phyloP scores from a whole-genome alignment of 2,329 filamentous ascomycete species.

The Cladosporium sp. region DNA sequence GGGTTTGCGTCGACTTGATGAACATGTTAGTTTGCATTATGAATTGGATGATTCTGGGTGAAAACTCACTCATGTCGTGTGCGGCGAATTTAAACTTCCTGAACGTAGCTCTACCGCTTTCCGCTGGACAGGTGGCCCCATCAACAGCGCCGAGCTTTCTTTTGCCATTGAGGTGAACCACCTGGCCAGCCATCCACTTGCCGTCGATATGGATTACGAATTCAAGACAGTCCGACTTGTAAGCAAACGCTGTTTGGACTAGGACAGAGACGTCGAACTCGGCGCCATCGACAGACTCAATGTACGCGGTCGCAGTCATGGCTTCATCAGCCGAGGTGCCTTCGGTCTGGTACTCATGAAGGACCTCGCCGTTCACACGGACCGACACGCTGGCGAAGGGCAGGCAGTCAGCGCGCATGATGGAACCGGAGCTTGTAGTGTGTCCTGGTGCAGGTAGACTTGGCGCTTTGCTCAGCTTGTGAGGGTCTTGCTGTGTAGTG shows the following conservation, averaged over 20 bases:
- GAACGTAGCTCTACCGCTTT: neutral
- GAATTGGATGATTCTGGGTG: too few relatives aligned
- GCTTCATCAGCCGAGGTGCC: slow-evolving; percentile 13
- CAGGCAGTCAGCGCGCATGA: slow-evolving; percentile 1
- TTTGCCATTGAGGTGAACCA: too few relatives aligned
- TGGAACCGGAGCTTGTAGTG: neutral
- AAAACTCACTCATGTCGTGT: slow-evolving; percentile 18
- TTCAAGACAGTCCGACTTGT: slow-evolving; percentile 9
- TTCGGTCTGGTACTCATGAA: slow-evolving; percentile 18
- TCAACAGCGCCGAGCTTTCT: neutral
- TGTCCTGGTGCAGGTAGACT: too few relatives aligned
- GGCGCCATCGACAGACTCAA: slow-evolving; percentile 17
- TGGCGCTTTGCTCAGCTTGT: too few relatives aligned
- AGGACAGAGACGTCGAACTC: slow-evolving; percentile 14
- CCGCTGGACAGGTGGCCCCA: neutral
- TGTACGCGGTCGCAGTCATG: slow-evolving; percentile 11
- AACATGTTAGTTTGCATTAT: too few relatives aligned
- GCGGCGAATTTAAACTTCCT: slow-evolving; percentile 17
- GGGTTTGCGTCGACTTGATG: slow-evolving; percentile 14
- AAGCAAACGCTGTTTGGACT: neutral
- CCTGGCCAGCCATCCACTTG: neutral
- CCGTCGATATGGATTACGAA: slow-evolving; percentile 17
- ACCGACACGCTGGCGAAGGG: slow-evolving; percentile 15
- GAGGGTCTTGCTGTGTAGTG: too few relatives aligned
- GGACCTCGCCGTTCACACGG: slow-evolving; percentile 2